phyloP scores from a whole-genome alignment of 2,329 filamentous ascomycete genomes.

The Neonectria ditissima region DNA sequence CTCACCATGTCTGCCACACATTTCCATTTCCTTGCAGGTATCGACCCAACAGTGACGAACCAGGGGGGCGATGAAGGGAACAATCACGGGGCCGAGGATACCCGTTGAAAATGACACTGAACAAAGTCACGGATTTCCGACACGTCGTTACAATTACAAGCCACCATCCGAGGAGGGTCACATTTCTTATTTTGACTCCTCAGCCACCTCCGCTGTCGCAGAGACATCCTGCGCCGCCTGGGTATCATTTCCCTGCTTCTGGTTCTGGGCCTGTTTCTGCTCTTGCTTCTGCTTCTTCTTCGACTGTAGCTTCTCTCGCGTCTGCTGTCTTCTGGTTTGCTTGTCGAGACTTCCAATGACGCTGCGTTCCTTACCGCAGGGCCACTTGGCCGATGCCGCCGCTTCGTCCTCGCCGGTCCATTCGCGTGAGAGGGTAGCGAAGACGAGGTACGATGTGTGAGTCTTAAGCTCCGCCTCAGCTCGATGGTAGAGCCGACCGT shows the following conservation, averaged over 20 bases:
- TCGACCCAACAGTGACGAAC: background rate
- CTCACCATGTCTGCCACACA: background rate
- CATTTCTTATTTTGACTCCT: constrained; percentile 34
- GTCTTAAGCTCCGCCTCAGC: constrained; percentile 92
- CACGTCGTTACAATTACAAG: constrained; percentile 23
- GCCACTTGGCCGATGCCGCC: constrained; percentile 72
- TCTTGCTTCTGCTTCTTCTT: constrained; percentile 58
- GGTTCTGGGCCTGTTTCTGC: constrained; percentile 56
- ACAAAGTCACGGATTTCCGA: background rate
- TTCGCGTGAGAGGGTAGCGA: constrained; percentile 86
- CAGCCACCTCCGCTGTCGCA: constrained; percentile 25
- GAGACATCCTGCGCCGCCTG: constrained; percentile 24
- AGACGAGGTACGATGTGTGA: constrained; percentile 96
- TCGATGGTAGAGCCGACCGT: constrained; percentile 82
- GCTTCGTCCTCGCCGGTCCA: constrained; percentile 89
- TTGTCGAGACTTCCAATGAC: constrained; percentile 67
- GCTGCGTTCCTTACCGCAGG: constrained; percentile 65
- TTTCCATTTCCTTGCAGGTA: background rate
- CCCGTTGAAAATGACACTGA: background rate
- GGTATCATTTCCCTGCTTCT: constrained; percentile 39
- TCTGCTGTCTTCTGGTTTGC: constrained; percentile 66
- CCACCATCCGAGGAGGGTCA: background rate
- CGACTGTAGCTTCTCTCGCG: constrained; percentile 62
- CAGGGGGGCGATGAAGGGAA: background rate
- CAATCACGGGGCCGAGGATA: background rate